Evolutionary conservation across 2,329 filamentous ascomycete genomes (phyloP).

Genomic region (Fusarium zealandicum): DNA sequence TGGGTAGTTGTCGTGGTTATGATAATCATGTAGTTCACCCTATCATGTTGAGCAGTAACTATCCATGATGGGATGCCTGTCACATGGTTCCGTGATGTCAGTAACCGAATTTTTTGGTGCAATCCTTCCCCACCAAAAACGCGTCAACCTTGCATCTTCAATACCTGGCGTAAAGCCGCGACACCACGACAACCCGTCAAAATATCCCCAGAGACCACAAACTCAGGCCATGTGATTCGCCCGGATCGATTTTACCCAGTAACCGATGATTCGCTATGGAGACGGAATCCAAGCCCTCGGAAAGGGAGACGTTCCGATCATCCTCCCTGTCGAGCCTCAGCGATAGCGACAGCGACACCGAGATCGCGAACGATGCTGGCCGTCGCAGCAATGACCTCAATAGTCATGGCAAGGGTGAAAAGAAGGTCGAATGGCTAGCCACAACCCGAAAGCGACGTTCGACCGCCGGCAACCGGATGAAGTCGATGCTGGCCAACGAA

Average conservation of each 20-base stretch:
- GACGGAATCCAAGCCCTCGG: conserved; percentile 41
- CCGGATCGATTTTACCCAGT: neutral
- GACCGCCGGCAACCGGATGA: conserved; percentile 86
- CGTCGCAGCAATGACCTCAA: conserved; percentile 43
- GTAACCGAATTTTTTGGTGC: conserved; percentile 27
- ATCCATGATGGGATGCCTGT: conserved; percentile 8
- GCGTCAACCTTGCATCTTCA: conserved; percentile 34
- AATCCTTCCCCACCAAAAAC: conserved; percentile 34
- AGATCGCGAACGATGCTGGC: conserved; percentile 39
- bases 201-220: conserved; percentile 4
- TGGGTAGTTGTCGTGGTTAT: neutral
- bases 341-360: conserved; percentile 45
- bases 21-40: neutral
- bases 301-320: conserved; percentile 45
- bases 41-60: conserved; percentile 5
- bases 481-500: conserved; percentile 77
- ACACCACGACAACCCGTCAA: conserved; percentile 5
- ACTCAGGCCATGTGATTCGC: conserved; percentile 33
- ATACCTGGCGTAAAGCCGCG: conserved; percentile 17
- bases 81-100: conserved; percentile 33
- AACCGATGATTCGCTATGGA: conserved; percentile 39
- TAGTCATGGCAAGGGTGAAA: conserved; percentile 47
- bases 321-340: conserved; percentile 41
- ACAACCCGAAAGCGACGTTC: conserved; percentile 77
- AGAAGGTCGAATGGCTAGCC: conserved; percentile 71